Evolutionary conservation across 2,329 filamentous ascomycete species (phyloP).

Genomic region (Penicillium brasilianum): DNA sequence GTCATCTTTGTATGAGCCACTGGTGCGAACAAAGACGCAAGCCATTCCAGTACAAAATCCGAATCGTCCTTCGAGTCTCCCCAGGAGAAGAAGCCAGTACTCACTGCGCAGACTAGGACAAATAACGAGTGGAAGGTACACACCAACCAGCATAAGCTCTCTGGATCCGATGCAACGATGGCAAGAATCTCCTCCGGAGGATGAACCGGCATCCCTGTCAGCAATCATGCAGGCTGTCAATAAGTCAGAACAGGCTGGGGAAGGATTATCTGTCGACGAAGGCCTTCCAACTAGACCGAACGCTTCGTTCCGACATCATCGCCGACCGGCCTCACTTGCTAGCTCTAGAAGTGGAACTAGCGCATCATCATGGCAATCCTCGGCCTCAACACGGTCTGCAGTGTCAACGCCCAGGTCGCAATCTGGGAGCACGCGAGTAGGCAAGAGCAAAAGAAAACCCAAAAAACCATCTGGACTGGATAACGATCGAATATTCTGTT

Average conservation of each 20-base stretch:
- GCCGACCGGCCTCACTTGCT: constrained; percentile 10
- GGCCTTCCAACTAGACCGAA: not conserved
- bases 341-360: constrained; percentile 8
- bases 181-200: constrained; percentile 24
- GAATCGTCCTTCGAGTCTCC: constrained; percentile 16
- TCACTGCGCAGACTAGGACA: constrained; percentile 2
- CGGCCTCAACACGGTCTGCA: constrained; percentile 1
- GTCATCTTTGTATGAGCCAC: not conserved
- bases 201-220: constrained; percentile 19
- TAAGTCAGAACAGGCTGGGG: not conserved
- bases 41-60: not conserved
- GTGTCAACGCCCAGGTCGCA: not conserved
- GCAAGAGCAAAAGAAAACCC: constrained; percentile 3
- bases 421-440: not conserved
- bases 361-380: constrained; percentile 10
- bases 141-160: constrained; percentile 5
- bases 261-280: not conserved
- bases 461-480: not conserved
- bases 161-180: constrained; percentile 24
- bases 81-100: constrained; percentile 24
- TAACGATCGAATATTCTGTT: constrained; percentile 21
- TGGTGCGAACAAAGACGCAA: not conserved
- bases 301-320: constrained; percentile 14
- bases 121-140: not conserved
- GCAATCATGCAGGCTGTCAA: constrained; percentile 21